Base-by-base conservation (phyloP, 2,329 filamentous ascomycete genomes). In the Hypoxylon sp. region DNA sequence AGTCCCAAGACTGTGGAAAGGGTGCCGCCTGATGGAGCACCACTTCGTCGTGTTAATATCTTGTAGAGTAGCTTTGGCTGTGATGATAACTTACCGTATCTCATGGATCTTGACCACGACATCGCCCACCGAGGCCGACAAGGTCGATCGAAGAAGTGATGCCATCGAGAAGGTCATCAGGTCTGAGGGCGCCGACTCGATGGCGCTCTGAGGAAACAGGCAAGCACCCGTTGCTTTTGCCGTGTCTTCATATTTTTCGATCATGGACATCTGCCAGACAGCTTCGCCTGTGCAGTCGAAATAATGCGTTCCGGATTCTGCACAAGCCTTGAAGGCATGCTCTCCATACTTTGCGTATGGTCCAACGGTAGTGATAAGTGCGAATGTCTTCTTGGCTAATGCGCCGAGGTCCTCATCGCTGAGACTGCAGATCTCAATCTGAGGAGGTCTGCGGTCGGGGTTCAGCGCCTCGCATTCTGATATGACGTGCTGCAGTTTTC, bases 381-480 rank as follows among this genome's bases (percentile, higher is more conserved):
- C 69, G 55, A 75, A 81, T 2, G 85, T 80, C 68, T 86, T 87
- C 68, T 80, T 79, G 21, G 80, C 81, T 41, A 88, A 74, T 1
- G 72, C 69, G 18, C 71, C 68, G 15, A 88, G 67, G 6, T 83
- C 78, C 4, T 68, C 66, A 18, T 80, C 76, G 45, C 79, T 73
- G 4, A 85, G 71, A 54, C 73, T 74, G 63, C 78, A 81, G 21
- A 83, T 70, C 65, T 88, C 85, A 47, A 88, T 80, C 24, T 67
- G 82, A 81, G 67, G 48, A 17, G 42, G 33, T 21, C 53, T 55
- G 49, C 93, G 87, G 72, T 96, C 87, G 2, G 87, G 79, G 70
- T 90, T 90, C 56, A 89, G 69, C 54, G 77, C 72, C 67, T 86
- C 86, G 71, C 93, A 82, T 51, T 90, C 85, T 48, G 86, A 78